These are phyloP conservation scores for Scheffersomyces ergatensis DNA, from an alignment of 805 yeast genomes.

Conservation along the genomic window DNA sequence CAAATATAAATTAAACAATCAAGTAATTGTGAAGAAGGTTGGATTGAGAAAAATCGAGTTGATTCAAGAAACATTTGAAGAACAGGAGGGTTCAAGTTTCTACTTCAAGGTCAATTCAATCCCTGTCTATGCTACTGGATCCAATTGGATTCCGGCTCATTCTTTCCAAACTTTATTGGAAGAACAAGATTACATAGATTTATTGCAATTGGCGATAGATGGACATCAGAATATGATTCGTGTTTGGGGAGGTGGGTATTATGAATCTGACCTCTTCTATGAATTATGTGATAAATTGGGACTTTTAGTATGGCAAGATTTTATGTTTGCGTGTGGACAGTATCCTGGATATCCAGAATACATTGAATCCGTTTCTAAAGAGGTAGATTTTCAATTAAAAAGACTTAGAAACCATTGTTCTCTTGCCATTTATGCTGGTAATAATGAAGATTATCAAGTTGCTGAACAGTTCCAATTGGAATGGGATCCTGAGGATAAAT, in stretches of 20 bases:
- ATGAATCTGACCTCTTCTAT: conserved; percentile 42
- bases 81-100: conserved; percentile 37
- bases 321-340: conserved; percentile 58
- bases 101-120: conserved; percentile 40
- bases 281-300: conserved; percentile 43
- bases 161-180: conserved; percentile 31
- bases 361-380: conserved; percentile 30
- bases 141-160: conserved; percentile 52
- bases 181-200: conserved; percentile 31
- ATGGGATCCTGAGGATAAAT: conserved; percentile 22
- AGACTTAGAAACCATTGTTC: conserved; percentile 41
- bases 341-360: conserved; percentile 45
- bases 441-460: conserved; percentile 47
- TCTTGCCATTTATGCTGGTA: conserved; percentile 41
- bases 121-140: conserved; percentile 38
- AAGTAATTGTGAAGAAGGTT: conserved; percentile 18
- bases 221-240: conserved; percentile 47
- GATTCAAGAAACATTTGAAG: conserved; percentile 27
- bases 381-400: conserved; percentile 36
- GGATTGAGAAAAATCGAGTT: conserved; percentile 44
- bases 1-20: conserved; percentile 6
- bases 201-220: conserved; percentile 30
- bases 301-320: conserved; percentile 53
- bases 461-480: conserved; percentile 34
- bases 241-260: conserved; percentile 52